These are phyloP conservation scores for Chaetoceros tenuissimus DNA, from an alignment of 108 stramenopile genomes.

Conservation along the genomic window DNA sequence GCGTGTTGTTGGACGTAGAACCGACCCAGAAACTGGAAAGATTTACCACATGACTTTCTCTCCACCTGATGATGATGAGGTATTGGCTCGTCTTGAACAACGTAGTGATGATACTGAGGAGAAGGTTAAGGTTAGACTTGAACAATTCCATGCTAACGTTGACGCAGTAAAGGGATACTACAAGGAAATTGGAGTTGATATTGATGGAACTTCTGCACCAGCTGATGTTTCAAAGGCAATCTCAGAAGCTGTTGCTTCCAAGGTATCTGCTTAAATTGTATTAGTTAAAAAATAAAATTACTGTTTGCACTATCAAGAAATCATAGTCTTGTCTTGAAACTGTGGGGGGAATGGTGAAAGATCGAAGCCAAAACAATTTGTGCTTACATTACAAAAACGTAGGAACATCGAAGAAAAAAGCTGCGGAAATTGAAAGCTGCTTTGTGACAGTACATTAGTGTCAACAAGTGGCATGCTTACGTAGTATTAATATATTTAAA, in stretches of 20 bases:
- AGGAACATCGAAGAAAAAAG: no score
- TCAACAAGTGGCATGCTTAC: no score
- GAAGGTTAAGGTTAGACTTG: constrained; percentile 75
- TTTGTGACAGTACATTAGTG: no score
- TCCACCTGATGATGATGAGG: constrained; percentile 64
- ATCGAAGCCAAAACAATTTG: no score
- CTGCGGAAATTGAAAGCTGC: no score
- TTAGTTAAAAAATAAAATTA: neutral
- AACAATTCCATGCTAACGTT: constrained; percentile 70
- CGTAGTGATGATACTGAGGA: constrained; percentile 89
- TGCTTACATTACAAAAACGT: no score
- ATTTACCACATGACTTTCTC: constrained; percentile 87
- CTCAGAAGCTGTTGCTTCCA: neutral
- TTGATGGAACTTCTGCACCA: constrained; percentile 45
- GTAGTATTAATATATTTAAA: no score
- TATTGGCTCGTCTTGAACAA: constrained; percentile 54
- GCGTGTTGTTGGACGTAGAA: constrained; percentile 81
- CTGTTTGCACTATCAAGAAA: no score
- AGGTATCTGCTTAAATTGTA: constrained; percentile 2
- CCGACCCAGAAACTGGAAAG: constrained; percentile 83
- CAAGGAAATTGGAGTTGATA: constrained; percentile 56
- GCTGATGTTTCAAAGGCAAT: constrained; percentile 31
- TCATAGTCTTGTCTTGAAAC: no score
- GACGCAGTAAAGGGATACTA: constrained; percentile 67
- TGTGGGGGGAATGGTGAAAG: no score